These are phyloP conservation scores for Rhodotorula sp. DNA, from an alignment of 1,284 basidiomycete species.

Conservation along the genomic window DNA sequence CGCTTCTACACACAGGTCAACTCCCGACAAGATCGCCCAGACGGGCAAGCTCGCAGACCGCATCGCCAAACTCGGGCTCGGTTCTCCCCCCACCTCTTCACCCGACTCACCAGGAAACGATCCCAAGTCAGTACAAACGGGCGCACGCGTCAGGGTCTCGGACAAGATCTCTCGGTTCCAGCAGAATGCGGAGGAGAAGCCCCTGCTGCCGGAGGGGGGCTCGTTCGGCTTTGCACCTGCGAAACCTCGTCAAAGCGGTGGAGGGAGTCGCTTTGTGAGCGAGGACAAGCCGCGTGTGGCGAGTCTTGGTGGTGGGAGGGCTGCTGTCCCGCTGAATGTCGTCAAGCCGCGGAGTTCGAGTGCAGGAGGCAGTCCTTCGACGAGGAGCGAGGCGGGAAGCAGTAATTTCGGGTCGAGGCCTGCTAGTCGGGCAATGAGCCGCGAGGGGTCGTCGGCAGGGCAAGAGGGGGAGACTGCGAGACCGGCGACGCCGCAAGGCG, in stretches of 20 bases:
- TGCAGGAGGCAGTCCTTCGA: conserved; percentile 5
- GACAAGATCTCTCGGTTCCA: conserved; percentile 37
- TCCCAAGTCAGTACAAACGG: conserved; percentile 1
- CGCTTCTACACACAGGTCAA: background rate
- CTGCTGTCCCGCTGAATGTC: conserved; percentile 26
- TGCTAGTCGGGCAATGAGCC: background rate
- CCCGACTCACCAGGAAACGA: background rate
- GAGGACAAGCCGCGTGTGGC: conserved; percentile 27
- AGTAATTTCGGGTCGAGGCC: conserved; percentile 3
- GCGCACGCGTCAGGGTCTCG: conserved; percentile 13
- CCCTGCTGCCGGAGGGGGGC: conserved; percentile 26
- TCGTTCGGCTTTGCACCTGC: conserved; percentile 28
- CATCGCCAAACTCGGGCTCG: background rate
- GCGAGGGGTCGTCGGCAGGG: background rate
- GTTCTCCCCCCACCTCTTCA: background rate
- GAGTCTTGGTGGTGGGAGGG: conserved; percentile 32
- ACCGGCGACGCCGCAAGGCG: background rate
- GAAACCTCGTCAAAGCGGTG: conserved; percentile 1
- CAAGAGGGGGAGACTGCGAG: background rate
- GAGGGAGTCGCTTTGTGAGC: background rate
- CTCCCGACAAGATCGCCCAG: background rate
- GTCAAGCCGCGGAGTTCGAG: conserved; percentile 27
- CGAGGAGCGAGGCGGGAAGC: conserved; percentile 5
- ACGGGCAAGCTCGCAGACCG: conserved; percentile 3
- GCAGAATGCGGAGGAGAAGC: conserved; percentile 18